A percentile compares a stretch with the other conserved stretches of the same genome.
Evolutionary conservation across 1,284 basidiomycete genomes (phyloP).

Genomic region (Uromyces viciae-fabae): DNA sequence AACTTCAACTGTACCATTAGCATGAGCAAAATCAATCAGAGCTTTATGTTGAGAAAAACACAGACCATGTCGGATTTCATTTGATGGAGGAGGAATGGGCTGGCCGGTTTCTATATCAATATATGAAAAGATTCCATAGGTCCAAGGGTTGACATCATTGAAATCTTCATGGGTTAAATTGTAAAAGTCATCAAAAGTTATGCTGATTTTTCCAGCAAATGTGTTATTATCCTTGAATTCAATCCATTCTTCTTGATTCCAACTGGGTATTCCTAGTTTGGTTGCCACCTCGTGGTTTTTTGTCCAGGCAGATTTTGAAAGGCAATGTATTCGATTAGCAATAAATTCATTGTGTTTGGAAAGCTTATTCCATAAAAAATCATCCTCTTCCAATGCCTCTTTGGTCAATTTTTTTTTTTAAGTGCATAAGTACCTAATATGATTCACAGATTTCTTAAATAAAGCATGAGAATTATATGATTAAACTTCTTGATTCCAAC

Average conservation of each 20-base stretch:
- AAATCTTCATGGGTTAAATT: background rate
- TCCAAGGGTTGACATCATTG: slow-evolving; percentile 6
- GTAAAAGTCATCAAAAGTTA: background rate
- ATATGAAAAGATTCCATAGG: slow-evolving; percentile 9
- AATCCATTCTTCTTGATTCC: background rate
- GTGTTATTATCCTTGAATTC: background rate
- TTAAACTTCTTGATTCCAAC: too few species aligned
- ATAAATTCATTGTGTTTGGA: background rate
- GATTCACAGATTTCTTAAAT: too few species aligned
- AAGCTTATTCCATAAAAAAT: background rate
- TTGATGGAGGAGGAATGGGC: slow-evolving; percentile 15
- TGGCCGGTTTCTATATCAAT: background rate
- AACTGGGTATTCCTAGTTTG: background rate
- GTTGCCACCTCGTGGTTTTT: background rate
- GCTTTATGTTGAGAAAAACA: background rate
- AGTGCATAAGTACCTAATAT: too few species aligned
- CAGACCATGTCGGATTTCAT: background rate
- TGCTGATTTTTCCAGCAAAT: slow-evolving; percentile 1
- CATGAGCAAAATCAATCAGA: slow-evolving; percentile 16
- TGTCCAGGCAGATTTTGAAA: background rate
- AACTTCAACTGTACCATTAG: slow-evolving; percentile 9
- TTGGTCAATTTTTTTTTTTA: too few species aligned
- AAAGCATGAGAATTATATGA: too few species aligned
- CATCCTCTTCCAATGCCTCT: too few species aligned
- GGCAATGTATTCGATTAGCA: background rate